phyloP scores from a whole-genome alignment of 805 yeast species.

The Metschnikowia continentalis region DNA sequence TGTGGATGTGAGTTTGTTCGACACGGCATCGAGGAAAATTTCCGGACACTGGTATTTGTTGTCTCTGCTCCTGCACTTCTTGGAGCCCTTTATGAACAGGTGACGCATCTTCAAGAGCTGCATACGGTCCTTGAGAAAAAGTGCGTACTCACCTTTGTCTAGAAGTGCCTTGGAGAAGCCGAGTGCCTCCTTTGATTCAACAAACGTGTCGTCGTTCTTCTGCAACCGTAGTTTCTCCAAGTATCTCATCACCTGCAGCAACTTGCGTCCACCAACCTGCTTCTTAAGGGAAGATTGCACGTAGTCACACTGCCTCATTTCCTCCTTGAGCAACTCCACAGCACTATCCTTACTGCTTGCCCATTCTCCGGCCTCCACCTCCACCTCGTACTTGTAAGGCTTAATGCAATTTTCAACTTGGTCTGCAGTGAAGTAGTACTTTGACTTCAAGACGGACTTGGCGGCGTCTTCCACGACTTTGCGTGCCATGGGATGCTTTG shows the following conservation, averaged over 20 bases:
- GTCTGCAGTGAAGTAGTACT: slow-evolving; percentile 90
- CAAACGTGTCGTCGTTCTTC: slow-evolving; percentile 26
- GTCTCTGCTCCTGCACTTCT: slow-evolving; percentile 71
- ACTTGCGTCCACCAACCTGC: slow-evolving; percentile 78
- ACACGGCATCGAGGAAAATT: slow-evolving; percentile 84
- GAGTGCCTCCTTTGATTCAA: slow-evolving; percentile 60
- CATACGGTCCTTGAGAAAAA: slow-evolving; percentile 71
- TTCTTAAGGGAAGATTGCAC: slow-evolving; percentile 56
- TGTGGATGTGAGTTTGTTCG: slow-evolving; percentile 87
- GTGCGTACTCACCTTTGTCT: slow-evolving; percentile 77
- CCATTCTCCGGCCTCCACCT: slow-evolving; percentile 96
- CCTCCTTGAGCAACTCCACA: slow-evolving; percentile 70
- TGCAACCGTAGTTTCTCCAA: slow-evolving; percentile 47
- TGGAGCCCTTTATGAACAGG: slow-evolving; percentile 63
- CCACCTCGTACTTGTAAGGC: slow-evolving; percentile 96
- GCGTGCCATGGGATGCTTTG: slow-evolving; percentile 82
- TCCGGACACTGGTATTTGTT: slow-evolving; percentile 93
- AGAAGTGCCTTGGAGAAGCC: slow-evolving; percentile 80
- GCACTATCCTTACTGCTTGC: slow-evolving; percentile 73
- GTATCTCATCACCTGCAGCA: slow-evolving; percentile 77
- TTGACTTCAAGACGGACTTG: slow-evolving; percentile 64
- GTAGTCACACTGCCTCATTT: slow-evolving; percentile 72
- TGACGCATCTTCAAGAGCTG: slow-evolving; percentile 69
- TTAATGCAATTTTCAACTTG: slow-evolving; percentile 98
- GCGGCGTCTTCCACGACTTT: slow-evolving; percentile 84